Evolutionary conservation across 2,329 filamentous ascomycete species (phyloP), one percentile per base, ranked within the genome.

Genomic region (Aaosphaeria arxii): DNA sequence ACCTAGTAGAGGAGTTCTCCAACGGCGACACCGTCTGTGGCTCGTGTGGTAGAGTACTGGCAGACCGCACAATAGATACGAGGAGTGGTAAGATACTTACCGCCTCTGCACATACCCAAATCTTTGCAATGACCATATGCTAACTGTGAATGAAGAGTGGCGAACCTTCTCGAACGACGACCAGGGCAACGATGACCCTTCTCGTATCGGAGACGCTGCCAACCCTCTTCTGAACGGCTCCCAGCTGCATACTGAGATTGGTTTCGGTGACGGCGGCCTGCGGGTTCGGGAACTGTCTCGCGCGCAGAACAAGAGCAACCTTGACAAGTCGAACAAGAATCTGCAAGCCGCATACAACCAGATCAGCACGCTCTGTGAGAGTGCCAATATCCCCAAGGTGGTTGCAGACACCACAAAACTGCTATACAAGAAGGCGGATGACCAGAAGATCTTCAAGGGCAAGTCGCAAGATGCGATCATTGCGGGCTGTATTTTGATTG

Each of bases 111-210:
- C 17, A 24, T 24, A 24, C 3, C 17, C 17, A 24, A 24, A 24
- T 24, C 17, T 24, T 24, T 24, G 17, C 17, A 24, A 24, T 24
- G 17, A 24, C 17, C 17, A 24, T 24, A 24, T 24, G 17, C 17
- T 24, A 24, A 24, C 17, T 24, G 17, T 24, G 17, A 24, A 24
- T 24, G 17, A 24, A 24, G 17, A 99, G 75, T 99, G 94, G 94
- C 89, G 94, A 68, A 99, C 94, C 1, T 99, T 99, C 74, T 91
- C 91, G 67, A 97, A 97, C 69, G 94, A 99, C 66, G 95, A 99
- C 69, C 90, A 96, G 71, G 90, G 89, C 64, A 91, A 89, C 64
- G 95, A 97, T 61, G 94, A 99, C 59, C 94, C 95, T 4, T 96
- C 91, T 50, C 94, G 94, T 90, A 92, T 99, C 56, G 94, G 94